Conservation (phyloP, 2,329 filamentous ascomycete genomes). For the Teratosphaeriaceae sp. region DNA sequence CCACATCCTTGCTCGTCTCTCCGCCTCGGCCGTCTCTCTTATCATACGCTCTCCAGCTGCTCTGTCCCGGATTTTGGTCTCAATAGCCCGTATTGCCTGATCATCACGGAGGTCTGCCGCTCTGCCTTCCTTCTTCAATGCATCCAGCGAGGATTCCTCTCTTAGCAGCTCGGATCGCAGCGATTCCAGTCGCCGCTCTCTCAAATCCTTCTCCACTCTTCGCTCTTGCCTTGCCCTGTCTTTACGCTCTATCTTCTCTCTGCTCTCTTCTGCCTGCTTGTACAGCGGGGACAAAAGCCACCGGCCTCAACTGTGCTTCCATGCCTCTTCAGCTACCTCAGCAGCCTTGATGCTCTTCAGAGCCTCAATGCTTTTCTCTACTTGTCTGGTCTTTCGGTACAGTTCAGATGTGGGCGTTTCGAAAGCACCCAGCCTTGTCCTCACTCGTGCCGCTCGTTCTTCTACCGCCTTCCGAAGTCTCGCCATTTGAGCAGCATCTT, state of each 20-base stretch:
- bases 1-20: slow-evolving; percentile 5
- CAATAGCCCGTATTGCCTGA: slow-evolving; percentile 10
- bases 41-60: slow-evolving; percentile 9
- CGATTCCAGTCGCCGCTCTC: slow-evolving; percentile 23
- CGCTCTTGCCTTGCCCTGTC: slow-evolving; percentile 27
- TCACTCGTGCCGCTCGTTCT: slow-evolving; percentile 1
- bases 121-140: slow-evolving; percentile 12
- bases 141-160: slow-evolving; percentile 9
- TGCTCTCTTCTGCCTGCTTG: slow-evolving; percentile 10
- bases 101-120: slow-evolving; percentile 18
- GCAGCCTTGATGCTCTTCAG: not conserved
- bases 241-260: slow-evolving; percentile 29
- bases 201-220: slow-evolving; percentile 28
- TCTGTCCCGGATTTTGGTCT: slow-evolving; percentile 10
- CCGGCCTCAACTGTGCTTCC: slow-evolving; percentile 27
- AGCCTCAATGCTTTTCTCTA: not conserved
- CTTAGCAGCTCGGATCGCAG: slow-evolving; percentile 16
- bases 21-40: not conserved
- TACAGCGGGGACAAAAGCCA: slow-evolving; percentile 25
- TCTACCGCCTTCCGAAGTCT: not conserved
- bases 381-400: not conserved
- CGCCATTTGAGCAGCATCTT: slow-evolving; percentile 5
- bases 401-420: not conserved
- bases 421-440: not conserved
- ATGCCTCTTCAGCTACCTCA: slow-evolving; percentile 17